Evolutionary conservation across 768 basidiomycete genomes (phyloP).

Genomic region (Chlorophyllum brunneum): DNA sequence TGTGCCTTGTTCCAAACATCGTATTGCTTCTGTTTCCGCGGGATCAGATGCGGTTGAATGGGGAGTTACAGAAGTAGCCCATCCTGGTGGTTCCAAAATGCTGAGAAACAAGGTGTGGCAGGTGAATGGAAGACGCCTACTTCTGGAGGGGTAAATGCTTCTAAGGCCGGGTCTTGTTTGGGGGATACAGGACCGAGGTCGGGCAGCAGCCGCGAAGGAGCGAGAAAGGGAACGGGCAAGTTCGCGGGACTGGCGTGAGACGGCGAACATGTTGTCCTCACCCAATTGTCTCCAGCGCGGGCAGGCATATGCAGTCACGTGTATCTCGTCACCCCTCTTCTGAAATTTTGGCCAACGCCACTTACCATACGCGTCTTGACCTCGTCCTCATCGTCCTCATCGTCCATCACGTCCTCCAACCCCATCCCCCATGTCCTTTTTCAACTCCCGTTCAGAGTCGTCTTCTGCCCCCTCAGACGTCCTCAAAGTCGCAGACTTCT

Average conservation of each 20-base stretch:
- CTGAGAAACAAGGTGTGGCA: neutral
- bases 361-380: constrained; percentile 14
- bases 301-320: constrained; percentile 20
- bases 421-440: constrained; percentile 27
- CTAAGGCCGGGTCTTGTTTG: neutral
- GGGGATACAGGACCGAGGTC: neutral
- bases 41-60: constrained; percentile 84
- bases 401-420: constrained; percentile 3
- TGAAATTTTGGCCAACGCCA: constrained; percentile 21
- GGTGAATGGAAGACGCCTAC: neutral
- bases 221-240: neutral
- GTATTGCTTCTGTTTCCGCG: constrained; percentile 73
- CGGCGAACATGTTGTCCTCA: constrained; percentile 3
- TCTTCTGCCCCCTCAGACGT: constrained; percentile 43
- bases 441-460: constrained; percentile 18
- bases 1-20: constrained; percentile 80
- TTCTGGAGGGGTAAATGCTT: neutral
- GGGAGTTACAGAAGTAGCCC: constrained; percentile 76
- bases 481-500: constrained; percentile 46
- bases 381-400: constrained; percentile 13
- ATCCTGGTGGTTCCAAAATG: constrained; percentile 41
- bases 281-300: too few species aligned
- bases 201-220: neutral
- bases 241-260: constrained; percentile 1
- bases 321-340: constrained; percentile 8